phyloP scores from a whole-genome alignment of 192 early-diverging fungal genomes.

The Dissophora globulifera region DNA sequence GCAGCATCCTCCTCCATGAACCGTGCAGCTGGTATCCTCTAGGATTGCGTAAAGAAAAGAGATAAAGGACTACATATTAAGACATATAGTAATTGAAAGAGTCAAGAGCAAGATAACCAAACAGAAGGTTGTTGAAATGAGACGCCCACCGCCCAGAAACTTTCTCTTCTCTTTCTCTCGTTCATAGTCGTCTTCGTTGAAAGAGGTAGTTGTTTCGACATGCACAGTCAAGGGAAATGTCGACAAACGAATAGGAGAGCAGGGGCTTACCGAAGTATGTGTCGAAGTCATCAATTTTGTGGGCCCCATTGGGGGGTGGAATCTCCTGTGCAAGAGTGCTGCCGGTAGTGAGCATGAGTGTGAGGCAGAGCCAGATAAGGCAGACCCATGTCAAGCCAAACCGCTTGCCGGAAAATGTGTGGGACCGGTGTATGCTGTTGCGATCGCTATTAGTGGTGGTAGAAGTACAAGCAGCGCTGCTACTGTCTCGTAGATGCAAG shows the following conservation, averaged over 20 bases:
- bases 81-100: neutral
- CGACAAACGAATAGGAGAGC: neutral
- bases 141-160: no score
- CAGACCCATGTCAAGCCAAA: conserved; percentile 22
- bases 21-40: conserved; percentile 22
- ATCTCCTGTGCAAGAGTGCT: conserved; percentile 20
- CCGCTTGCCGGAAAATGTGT: neutral
- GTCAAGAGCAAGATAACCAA: no score
- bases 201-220: no score
- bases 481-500: neutral
- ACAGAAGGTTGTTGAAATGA: no score
- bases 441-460: no score
- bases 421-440: neutral
- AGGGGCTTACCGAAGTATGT: conserved; percentile 25
- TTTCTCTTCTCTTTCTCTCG: no score
- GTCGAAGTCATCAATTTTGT: conserved; percentile 19
- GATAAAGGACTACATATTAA: neutral
- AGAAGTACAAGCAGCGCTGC: no score
- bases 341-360: conserved; percentile 24
- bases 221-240: neutral
- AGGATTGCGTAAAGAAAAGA: neutral
- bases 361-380: conserved; percentile 46
- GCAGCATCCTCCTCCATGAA: conserved; percentile 40
- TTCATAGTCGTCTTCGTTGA: no score
- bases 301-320: conserved; percentile 14